Conservation (phyloP, 192 early-diverging fungal species). For the Phycomyces blakesleeanus region DNA sequence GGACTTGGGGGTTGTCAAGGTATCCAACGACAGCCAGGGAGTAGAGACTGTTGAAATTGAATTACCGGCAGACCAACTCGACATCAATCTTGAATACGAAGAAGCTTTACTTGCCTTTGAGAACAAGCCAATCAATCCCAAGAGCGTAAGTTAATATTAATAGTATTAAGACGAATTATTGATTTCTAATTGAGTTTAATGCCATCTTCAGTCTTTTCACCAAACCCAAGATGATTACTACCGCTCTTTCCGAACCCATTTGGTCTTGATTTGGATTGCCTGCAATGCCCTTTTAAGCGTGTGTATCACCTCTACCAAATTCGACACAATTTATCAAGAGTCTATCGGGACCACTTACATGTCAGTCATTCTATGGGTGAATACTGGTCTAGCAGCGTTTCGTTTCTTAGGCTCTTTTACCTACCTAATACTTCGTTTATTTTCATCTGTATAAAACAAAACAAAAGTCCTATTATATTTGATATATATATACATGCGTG, state of each 20-base stretch:
- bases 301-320: conserved; percentile 62
- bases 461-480: too few relatives aligned
- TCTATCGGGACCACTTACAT: conserved; percentile 54
- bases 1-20: conserved; percentile 75
- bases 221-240: conserved; percentile 73
- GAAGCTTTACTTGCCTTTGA: conserved; percentile 47
- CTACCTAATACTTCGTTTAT: conserved; percentile 58
- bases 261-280: conserved; percentile 83
- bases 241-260: conserved; percentile 77
- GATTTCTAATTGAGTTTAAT: neutral
- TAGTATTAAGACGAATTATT: too few relatives aligned
- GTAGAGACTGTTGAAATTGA: conserved; percentile 61
- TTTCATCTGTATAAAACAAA: conserved; percentile 24
- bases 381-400: conserved; percentile 65
- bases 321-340: conserved; percentile 26
- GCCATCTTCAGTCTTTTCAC: too few relatives aligned
- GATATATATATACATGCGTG: too few relatives aligned
- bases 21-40: conserved; percentile 39
- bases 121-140: neutral
- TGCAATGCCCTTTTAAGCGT: conserved; percentile 72
- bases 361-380: conserved; percentile 84
- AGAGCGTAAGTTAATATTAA: too few relatives aligned
- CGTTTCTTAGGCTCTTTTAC: conserved; percentile 70
- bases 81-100: conserved; percentile 77
- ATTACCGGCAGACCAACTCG: conserved; percentile 67